A percentile compares a stretch with the other conserved stretches of the same genome.
Conservation (phyloP, 2,329 filamentous ascomycete genomes). For the Hypomyces perniciosus region DNA sequence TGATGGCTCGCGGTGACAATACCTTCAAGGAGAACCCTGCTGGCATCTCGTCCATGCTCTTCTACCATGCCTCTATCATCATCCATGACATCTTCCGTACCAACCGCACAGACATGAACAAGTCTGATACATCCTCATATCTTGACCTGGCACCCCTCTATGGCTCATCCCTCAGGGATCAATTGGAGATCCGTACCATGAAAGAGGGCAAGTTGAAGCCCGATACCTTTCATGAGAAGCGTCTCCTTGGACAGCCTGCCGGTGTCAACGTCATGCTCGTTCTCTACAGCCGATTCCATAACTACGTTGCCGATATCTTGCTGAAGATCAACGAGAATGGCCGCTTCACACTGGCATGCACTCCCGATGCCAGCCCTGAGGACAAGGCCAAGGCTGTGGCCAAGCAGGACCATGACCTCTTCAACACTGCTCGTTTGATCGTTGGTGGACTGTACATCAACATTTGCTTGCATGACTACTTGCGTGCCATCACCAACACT, state of each 20-base stretch:
- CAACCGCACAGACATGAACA: conserved; percentile 54
- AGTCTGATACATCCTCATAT: conserved; percentile 66
- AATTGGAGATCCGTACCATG: conserved; percentile 56
- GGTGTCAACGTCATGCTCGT: conserved; percentile 63
- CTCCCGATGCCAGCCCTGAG: conserved; percentile 19
- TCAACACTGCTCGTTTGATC: conserved; percentile 50
- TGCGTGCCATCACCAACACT: conserved; percentile 54
- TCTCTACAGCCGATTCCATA: conserved; percentile 66
- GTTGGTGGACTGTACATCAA: conserved; percentile 50
- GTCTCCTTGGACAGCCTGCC: conserved; percentile 60
- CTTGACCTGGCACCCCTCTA: conserved; percentile 69
- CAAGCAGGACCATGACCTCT: conserved; percentile 47
- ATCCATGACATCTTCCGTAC: conserved; percentile 34
- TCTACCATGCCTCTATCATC: conserved; percentile 64
- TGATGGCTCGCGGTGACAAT: conserved; percentile 51
- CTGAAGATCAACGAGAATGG: conserved; percentile 61
- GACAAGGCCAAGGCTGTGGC: conserved; percentile 29
- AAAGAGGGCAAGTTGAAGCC: conserved; percentile 64
- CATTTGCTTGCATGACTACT: conserved; percentile 53
- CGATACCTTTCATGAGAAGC: conserved; percentile 62
- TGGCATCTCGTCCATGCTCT: conserved; percentile 68
- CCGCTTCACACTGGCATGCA: conserved; percentile 46
- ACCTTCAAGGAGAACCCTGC: conserved; percentile 60
- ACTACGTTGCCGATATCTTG: conserved; percentile 58
- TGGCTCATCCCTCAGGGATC: conserved; percentile 58